phyloP scores from a whole-genome alignment of 352 stramenopile species.

The Phytophthora pinifolia region DNA sequence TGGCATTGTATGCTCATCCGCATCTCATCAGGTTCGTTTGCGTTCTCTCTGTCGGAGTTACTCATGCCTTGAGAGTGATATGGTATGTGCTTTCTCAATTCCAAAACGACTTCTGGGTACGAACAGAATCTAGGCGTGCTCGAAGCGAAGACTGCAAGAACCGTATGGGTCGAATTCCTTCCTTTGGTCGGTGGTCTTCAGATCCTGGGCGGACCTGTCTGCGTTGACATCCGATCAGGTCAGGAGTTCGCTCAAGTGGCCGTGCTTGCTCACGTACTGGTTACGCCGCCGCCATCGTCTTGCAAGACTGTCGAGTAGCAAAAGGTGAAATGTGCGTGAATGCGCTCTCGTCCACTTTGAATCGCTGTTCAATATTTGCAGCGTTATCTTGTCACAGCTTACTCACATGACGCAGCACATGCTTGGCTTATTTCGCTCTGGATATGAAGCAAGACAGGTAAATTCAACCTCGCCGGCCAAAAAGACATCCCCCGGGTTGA shows the following conservation, averaged over 20 bases:
- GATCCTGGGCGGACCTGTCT: constrained; percentile 53
- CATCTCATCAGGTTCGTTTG: constrained; percentile 70
- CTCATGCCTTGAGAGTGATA: not conserved
- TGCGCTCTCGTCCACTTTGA: constrained; percentile 2
- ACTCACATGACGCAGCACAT: constrained; percentile 52
- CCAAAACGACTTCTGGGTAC: not conserved
- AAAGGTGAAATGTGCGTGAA: constrained; percentile 1
- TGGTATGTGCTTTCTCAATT: not conserved
- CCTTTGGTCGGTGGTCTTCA: constrained; percentile 69
- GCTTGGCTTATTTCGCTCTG: constrained; percentile 54
- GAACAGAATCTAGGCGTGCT: constrained; percentile 64
- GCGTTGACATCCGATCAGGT: constrained; percentile 64
- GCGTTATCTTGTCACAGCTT: constrained; percentile 17
- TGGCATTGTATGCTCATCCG: constrained; percentile 69
- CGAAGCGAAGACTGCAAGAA: constrained; percentile 42
- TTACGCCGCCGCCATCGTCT: constrained; percentile 26
- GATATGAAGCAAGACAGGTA: constrained; percentile 64
- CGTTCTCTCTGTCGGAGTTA: not conserved
- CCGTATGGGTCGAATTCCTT: constrained; percentile 64
- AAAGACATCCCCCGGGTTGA: constrained; percentile 70
- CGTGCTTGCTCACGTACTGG: constrained; percentile 53
- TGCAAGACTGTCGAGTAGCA: constrained; percentile 22
- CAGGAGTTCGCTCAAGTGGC: constrained; percentile 59
- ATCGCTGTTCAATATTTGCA: constrained; percentile 6
- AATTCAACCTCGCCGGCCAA: constrained; percentile 76